Evolutionary conservation across 2,329 filamentous ascomycete species (phyloP).

Genomic region (Colletotrichum melonis): DNA sequence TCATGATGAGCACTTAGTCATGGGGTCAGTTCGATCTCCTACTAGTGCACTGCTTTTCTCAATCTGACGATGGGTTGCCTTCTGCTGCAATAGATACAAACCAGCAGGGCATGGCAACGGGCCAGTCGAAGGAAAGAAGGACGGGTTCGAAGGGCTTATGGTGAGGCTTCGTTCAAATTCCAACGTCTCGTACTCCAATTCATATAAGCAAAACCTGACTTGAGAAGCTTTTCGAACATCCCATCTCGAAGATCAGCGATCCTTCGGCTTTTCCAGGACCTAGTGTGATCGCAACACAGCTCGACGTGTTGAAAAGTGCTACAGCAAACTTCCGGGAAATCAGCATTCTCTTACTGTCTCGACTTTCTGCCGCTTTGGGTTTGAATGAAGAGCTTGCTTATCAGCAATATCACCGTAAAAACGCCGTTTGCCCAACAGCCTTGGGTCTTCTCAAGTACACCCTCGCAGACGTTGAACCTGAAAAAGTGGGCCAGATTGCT

Average conservation of each 20-base stretch:
- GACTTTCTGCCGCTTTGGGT: neutral
- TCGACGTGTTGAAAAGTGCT: neutral
- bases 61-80: too few relatives aligned
- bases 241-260: constrained; percentile 9
- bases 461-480: constrained; percentile 1
- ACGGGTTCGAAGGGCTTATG: constrained; percentile 19
- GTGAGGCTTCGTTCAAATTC: neutral
- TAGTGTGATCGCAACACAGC: neutral
- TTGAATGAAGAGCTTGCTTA: neutral
- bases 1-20: constrained; percentile 17
- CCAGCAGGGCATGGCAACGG: constrained; percentile 21
- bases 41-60: too few relatives aligned
- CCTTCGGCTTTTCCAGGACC: constrained; percentile 6
- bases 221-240: constrained; percentile 6
- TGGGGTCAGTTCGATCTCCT: constrained; percentile 1
- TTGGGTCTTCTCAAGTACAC: constrained; percentile 20
- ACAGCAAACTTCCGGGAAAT: constrained; percentile 8
- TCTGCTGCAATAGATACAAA: constrained; percentile 4
- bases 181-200: neutral
- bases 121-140: constrained; percentile 14
- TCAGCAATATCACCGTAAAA: constrained; percentile 12
- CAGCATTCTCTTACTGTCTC: neutral
- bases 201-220: neutral
- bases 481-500: constrained; percentile 27
- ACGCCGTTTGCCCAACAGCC: constrained; percentile 14